Base-by-base conservation (phyloP, 106 monocot genomes). In the Amphibolis antarctica region DNA sequence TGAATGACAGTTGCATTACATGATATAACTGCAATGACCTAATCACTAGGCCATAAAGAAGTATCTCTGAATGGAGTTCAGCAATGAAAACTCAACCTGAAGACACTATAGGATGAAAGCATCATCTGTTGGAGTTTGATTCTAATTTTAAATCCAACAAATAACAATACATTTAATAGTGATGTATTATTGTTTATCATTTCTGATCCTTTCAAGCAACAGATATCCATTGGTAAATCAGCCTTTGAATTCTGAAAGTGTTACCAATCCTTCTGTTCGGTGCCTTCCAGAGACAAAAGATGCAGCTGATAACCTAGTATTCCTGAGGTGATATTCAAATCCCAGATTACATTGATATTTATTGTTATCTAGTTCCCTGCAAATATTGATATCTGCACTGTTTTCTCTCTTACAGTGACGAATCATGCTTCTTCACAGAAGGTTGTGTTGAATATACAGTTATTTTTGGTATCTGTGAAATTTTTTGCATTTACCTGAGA, bases 341-440 rank as follows among this genome's bases (percentile, higher is more conserved):
- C 4, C 56, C 28, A 28, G 14, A 15, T 57, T 26, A 23, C 24
- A 15, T 55, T 18, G 15, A 6, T 53, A 54, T 29, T 68, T 10
- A 0, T 18, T n/a, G n/a, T n/a, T 53, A 30, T 12, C 4, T n/a
- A n/a, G 28, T 60, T 29, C 18, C 12, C 18, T 18, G 18, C 17
- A 59, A 31, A 30, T 14, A 17, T 47, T 43, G 46, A 44, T 52
- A 12, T 55, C 25, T 63, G 4, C 53, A 27, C 45, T 54, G 60
- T 57, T 57, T n/a, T 18, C 18, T 45, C 44, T 1, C 15, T 45
- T 56, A 50, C 74, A 88, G 88, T 27, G 79, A 84, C 59, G 79
- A 77, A 66, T 79, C 82, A 59, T 77, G 69, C 70, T 84, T 74
- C 66, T 77, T 76, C 3, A 43, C 77, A 59, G 65, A 76, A 79